Base-by-base conservation (phyloP, 2,329 filamentous ascomycete genomes). In the Hypoxylon rubiginosum region DNA sequence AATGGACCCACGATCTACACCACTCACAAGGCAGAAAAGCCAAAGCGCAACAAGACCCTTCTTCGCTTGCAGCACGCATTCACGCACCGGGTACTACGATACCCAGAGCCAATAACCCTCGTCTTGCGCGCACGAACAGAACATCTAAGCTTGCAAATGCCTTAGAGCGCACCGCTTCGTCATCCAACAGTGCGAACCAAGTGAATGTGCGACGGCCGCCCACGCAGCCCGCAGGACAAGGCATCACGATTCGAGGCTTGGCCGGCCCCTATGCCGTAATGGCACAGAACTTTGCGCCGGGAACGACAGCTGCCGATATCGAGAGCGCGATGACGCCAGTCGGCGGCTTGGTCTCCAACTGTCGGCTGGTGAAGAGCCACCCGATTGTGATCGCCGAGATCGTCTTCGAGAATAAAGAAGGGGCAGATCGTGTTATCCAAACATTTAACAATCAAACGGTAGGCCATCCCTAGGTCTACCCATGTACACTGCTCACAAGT, bases 361-460 rank as follows among this genome's bases (percentile, higher is more conserved):
- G 92, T 80, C 86, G 84, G 36, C 81, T 96, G 41, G 79, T 93
- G 61, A 89, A 90, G 75, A 84, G 89, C 3, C 81, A 82, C 28
- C 92, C 93, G 0, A 90, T 91, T 3, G 88, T 96, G 55, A 90
- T 94, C 74, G 91, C 91, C 21, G 92, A 96, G 80, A 88, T 96
- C 75, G 84, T 90, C 4, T 94, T 95, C 75, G 85, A 89, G 68
- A 90, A 88, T 63, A 89, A 87, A 72, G 88, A 91, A 67, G 91
- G 90, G 41, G 92, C 91, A 2, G 90, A 95, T 72, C 86, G 85
- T 41, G 91, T 94, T 17, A 91, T 95, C 73, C 83, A 86, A 63
- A 92, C 86, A 2, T 95, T 95, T 78, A 90, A 96, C 79, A 89
- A 91, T 76, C 90, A 93, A 81, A 93, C 88, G 75, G 92, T 92